A percentile compares a stretch with the other conserved stretches of the same genome.
Evolutionary conservation across 179 eudicot species (phyloP).

Genomic region (Spinacia oleracea): DNA sequence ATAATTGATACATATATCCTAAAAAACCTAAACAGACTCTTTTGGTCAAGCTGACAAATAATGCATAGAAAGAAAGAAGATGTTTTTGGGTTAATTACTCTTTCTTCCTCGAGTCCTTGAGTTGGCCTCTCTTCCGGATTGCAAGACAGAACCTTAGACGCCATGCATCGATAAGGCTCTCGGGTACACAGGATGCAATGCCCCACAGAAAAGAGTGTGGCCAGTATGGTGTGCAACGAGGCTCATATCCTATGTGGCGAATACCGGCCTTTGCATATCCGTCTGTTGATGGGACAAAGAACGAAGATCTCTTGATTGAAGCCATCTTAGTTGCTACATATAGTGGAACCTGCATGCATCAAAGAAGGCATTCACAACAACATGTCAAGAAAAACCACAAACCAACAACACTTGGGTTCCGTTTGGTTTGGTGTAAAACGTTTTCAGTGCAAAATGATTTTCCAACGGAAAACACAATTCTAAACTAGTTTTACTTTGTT

Average conservation of each 20-base stretch:
- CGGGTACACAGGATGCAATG: conserved; percentile 59
- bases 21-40: neutral
- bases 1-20: neutral
- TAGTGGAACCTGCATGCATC: conserved; percentile 66
- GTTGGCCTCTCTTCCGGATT: conserved; percentile 79
- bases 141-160: conserved; percentile 65
- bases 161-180: conserved; percentile 65
- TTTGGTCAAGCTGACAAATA: neutral
- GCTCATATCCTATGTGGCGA: conserved; percentile 81
- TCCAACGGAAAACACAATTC: too few relatives aligned
- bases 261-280: conserved; percentile 77
- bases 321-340: conserved; percentile 95
- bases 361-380: conserved; percentile 8
- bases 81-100: conserved; percentile 42
- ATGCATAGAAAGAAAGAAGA: conserved; percentile 2
- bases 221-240: conserved; percentile 98
- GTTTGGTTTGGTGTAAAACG: too few relatives aligned
- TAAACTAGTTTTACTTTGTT: too few relatives aligned
- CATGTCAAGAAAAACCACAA: neutral
- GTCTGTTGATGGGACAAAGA: conserved; percentile 78
- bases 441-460: too few relatives aligned
- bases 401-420: neutral
- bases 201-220: conserved; percentile 87
- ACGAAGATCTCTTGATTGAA: conserved; percentile 76
- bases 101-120: conserved; percentile 76